phyloP scores from a whole-genome alignment of 2,329 filamentous ascomycete species.

The Penicillium freii region DNA sequence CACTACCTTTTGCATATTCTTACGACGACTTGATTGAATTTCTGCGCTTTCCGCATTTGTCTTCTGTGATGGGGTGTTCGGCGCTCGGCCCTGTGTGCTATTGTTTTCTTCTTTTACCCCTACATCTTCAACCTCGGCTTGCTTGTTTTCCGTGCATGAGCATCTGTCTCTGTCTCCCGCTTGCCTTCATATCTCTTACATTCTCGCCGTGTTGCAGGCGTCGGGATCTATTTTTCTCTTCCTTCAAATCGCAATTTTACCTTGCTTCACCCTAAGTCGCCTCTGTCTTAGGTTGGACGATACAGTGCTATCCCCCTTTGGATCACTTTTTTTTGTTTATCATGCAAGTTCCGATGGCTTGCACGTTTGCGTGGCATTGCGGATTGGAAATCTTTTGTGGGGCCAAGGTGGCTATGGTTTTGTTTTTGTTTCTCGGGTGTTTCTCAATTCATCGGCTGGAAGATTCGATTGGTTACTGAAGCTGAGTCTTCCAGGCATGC shows the following conservation, averaged over 20 bases:
- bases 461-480: conserved; percentile 1
- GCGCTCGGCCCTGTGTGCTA: conserved; percentile 30
- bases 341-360: conserved; percentile 1
- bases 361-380: neutral
- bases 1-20: conserved; percentile 42
- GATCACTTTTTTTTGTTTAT: conserved; percentile 1
- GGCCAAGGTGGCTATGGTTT: conserved; percentile 2
- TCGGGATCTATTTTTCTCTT: conserved; percentile 27
- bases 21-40: conserved; percentile 38
- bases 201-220: conserved; percentile 30
- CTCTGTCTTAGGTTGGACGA: neutral
- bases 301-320: neutral
- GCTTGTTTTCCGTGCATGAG: conserved; percentile 23
- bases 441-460: conserved; percentile 6
- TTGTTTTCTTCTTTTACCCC: conserved; percentile 20
- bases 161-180: conserved; percentile 27
- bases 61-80: conserved; percentile 35
- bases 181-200: conserved; percentile 34
- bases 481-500: conserved; percentile 2
- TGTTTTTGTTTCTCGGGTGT: conserved; percentile 6
- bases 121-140: conserved; percentile 17
- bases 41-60: conserved; percentile 38
- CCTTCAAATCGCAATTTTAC: conserved; percentile 27
- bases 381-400: neutral
- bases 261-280: conserved; percentile 13